Evolutionary conservation across 352 stramenopile species (phyloP), one percentile per base, ranked within the genome.

Genomic region (Phytophthora fragariaefolia): DNA sequence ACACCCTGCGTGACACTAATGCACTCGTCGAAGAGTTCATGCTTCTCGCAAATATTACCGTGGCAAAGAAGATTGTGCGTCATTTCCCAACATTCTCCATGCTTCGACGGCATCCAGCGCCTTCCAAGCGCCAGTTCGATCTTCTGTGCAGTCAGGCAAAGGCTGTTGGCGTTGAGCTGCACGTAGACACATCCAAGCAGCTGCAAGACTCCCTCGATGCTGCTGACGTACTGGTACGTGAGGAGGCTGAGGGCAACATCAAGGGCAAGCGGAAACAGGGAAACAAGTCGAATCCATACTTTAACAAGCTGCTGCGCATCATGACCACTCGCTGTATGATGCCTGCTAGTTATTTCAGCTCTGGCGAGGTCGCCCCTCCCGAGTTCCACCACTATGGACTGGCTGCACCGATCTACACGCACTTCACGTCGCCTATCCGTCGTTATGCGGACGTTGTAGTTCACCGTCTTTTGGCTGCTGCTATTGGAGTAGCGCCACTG

Each of bases 351-450:
- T 99, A 99, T 74, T 99, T 99, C 68, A 98, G 94, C 64, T 99
- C 96, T 12, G 97, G 97, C 49, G 97, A 99, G 66, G 89, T 98
- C 27, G 81, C 96, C 20, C 90, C 96, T 5, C 92, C 89, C 6
- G 96, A 99, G 68, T 99, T 97, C 87, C 94, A 98, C 62, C 98
- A 99, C 80, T 99, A 99, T 73, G 95, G 98, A 30, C 85, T 99
- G 9, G 98, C 97, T 10, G 97, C 97, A 8, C 95, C 96, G 5
- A 98, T 99, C 24, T 99, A 99, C 80, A 99, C 98, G 30, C 98
- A 99, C 78, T 99, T 99, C 71, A 99, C 98, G 27, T 99, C 95
- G n/a, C 98, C 98, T 4, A 99, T 99, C 77, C 89, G 95, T 55
- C 89, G 95, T 4, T 94, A 99, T 79, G 97, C 98, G 1, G 98